phyloP scores from a whole-genome alignment of 495 filamentous ascomycete species.

The Talaromyces wortmannii region DNA sequence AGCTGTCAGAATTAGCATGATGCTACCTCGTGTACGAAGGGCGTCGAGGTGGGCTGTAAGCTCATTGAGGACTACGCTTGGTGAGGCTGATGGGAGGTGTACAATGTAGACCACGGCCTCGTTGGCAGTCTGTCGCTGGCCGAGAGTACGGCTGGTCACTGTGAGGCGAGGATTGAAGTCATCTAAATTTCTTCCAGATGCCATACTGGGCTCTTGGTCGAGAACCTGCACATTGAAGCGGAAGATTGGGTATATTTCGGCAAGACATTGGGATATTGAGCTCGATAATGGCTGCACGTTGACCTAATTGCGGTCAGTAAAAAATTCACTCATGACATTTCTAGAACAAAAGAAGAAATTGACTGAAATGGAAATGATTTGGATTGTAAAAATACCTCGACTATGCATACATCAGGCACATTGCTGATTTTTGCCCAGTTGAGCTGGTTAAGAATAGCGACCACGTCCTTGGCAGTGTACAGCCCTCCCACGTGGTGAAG shows the following conservation, averaged over 20 bases:
- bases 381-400: not conserved
- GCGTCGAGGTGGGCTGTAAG: constrained; percentile 10
- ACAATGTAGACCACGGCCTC: constrained; percentile 27
- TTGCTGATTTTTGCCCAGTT: not conserved
- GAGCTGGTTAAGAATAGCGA: not conserved
- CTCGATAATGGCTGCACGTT: constrained; percentile 15
- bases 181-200: not conserved
- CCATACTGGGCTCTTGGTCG: not conserved
- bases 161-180: constrained; percentile 7
- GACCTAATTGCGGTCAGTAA: not conserved
- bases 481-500: constrained; percentile 7
- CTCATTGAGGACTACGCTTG: constrained; percentile 3
- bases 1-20: constrained; percentile 13
- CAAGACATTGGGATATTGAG: constrained; percentile 3
- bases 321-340: not conserved
- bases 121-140: constrained; percentile 11
- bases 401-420: not conserved
- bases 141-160: constrained; percentile 11
- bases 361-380: too few relatives aligned
- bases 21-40: constrained; percentile 10
- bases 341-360: not conserved
- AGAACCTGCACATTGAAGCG: constrained; percentile 23
- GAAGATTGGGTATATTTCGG: constrained; percentile 18
- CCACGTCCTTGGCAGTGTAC: not conserved
- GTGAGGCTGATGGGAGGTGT: constrained; percentile 13